phyloP scores from a whole-genome alignment of 108 stramenopile genomes.

The Asterionellopsis glacialis region DNA sequence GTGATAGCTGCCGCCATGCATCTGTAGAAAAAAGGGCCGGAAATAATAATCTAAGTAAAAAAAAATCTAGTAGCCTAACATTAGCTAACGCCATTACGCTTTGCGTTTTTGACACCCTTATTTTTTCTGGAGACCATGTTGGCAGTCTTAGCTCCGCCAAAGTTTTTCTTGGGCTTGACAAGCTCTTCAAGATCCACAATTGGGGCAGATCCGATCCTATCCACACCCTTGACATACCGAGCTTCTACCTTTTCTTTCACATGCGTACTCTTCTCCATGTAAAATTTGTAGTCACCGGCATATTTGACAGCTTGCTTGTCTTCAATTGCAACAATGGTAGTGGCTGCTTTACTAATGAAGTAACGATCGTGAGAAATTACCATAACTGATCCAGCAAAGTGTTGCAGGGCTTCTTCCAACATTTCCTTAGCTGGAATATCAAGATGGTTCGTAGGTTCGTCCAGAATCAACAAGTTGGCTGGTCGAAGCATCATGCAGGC shows the following conservation, averaged over 20 bases:
- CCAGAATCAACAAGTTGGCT: conserved; percentile 87
- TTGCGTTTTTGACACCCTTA: conserved; percentile 98
- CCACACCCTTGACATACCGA: conserved; percentile 69
- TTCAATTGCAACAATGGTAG: conserved; percentile 91
- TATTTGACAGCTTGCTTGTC: conserved; percentile 81
- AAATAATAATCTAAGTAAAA: no score
- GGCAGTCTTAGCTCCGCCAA: conserved; percentile 88
- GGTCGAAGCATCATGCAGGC: conserved; percentile 93
- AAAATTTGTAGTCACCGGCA: conserved; percentile 94
- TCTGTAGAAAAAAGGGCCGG: no score
- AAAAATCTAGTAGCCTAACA: no score
- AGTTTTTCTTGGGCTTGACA: conserved; percentile 76
- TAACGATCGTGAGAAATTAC: conserved; percentile 96
- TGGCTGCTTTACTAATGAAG: conserved; percentile 94
- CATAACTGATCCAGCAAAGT: conserved; percentile 90
- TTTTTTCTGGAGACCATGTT: conserved; percentile 77
- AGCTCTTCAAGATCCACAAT: conserved; percentile 57
- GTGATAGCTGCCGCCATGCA: no score
- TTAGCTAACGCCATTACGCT: conserved; percentile 33
- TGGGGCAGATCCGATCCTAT: conserved; percentile 69
- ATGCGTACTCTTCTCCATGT: conserved; percentile 81
- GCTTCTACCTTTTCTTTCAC: conserved; percentile 87
- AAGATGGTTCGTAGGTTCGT: conserved; percentile 86
- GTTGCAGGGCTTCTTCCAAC: conserved; percentile 94
- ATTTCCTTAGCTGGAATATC: conserved; percentile 98